These are phyloP conservation scores for Curvularia sp. DNA, from an alignment of 2,329 filamentous ascomycete genomes.

Conservation along the genomic window DNA sequence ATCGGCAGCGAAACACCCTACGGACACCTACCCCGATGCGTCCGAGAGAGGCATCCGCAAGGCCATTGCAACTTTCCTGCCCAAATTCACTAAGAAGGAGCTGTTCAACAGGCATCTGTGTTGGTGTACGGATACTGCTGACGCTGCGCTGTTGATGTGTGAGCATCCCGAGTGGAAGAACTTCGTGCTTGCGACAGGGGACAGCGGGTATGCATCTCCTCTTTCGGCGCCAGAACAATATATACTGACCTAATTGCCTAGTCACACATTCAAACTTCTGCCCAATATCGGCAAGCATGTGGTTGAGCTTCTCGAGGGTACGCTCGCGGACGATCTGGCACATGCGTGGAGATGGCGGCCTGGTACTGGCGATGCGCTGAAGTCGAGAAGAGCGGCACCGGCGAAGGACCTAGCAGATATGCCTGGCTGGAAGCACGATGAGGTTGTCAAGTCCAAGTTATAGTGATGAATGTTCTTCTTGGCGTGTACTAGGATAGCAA, in stretches of 20 bases:
- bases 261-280: constrained; percentile 57
- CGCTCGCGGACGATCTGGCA: constrained; percentile 50
- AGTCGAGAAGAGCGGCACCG: constrained; percentile 51
- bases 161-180: constrained; percentile 60
- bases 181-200: constrained; percentile 57
- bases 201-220: constrained; percentile 53
- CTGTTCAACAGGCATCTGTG: constrained; percentile 57
- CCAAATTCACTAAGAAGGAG: constrained; percentile 49
- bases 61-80: constrained; percentile 54
- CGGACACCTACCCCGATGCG: constrained; percentile 53
- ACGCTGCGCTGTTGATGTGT: constrained; percentile 68
- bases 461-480: constrained; percentile 1
- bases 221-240: constrained; percentile 5
- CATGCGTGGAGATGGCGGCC: constrained; percentile 57
- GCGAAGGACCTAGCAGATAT: constrained; percentile 57
- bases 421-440: constrained; percentile 53
- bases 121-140: constrained; percentile 69
- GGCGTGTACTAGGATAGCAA: not conserved
- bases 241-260: constrained; percentile 22
- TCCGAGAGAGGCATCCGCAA: constrained; percentile 53
- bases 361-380: constrained; percentile 54
- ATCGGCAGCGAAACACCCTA: constrained; percentile 55
- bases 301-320: constrained; percentile 56
- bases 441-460: constrained; percentile 13
- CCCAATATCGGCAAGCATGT: constrained; percentile 59